Evolutionary conservation across 2,329 filamentous ascomycete species (phyloP), one percentile per base, ranked within the genome.

Genomic region (Ascochyta pisi): DNA sequence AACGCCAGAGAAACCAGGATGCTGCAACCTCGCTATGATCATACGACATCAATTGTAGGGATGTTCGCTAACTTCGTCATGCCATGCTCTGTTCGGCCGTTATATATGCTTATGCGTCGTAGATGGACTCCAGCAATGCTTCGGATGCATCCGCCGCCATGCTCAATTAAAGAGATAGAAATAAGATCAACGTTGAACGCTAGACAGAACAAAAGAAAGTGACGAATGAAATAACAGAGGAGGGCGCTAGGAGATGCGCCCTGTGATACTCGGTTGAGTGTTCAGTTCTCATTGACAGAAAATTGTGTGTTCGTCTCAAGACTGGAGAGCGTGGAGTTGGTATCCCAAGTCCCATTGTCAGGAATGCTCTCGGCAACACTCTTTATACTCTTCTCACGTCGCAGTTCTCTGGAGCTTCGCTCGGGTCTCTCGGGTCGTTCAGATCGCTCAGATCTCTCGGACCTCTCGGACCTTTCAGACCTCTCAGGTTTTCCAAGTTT

Each of bases 341-440:
- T 69, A 38, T 69, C 66, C 66, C 66, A 69, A 7, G 66, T 69
- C n/a, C 65, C 66, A 23, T 61, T 63, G 31, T 69, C 66, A 2
- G 60, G 46, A 13, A 67, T 51, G 19, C 57, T 68, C 45, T 54
- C 53, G 15, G 43, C 47, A 5, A 56, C n/a, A 34, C 53, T 56
- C 42, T 48, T 56, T 33, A 45, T 46, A 22, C 64, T 55, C 60
- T 64, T 45, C 57, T 62, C 16, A 33, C 62, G 49, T 51, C 60
- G 50, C 45, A 66, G 52, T 48, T 66, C 60, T 47, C 54, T 58
- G 3, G 57, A 58, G 23, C 39, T 39, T 19, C 47, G 41, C 8
- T 56, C 53, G 23, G 47, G 39, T 26, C 51, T 62, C 48, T 39
- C 62, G 39, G 15, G 23, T 24, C 51, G 34, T 23, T 68, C 62